Base-by-base conservation (phyloP, 2,329 filamentous ascomycete species). In the Thermoascus crustaceus region DNA sequence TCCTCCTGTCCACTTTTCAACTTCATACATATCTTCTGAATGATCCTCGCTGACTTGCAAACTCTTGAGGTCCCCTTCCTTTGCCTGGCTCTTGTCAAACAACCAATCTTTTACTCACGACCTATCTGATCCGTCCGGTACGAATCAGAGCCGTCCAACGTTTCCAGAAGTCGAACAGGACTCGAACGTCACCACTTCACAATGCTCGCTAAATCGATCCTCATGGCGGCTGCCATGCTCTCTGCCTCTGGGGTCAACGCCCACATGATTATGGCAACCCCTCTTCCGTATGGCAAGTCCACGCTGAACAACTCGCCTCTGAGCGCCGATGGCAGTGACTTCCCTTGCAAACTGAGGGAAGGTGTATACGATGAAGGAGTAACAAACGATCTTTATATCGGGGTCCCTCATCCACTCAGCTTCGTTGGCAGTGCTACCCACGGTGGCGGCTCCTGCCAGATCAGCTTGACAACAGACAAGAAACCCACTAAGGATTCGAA, bases 401-500 rank as follows among this genome's bases (percentile, higher is more conserved):
- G 85, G 3, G 72, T 74, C 4, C 44, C 58, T 0, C 75, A 82
- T 49, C 57, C 65, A 0, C 69, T 95, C 1, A 58, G 63, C 0
- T 85, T 94, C 60, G 64, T 64, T 0, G 88, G 87, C 22, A 66
- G 71, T 32, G 88, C 87, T 2, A 77, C 80, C 0, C 91, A 98
- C 48, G 88, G 88, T 11, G 91, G 91, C 35, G 91, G 91, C 0
- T 93, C 85, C 0, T 96, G 91, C 66, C 91, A 98, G 52, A 65
- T 96, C 38, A 82, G 81, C 6, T 67, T 98, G 49, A 91, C 88
- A 0, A 86, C 83, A 11, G 89, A 95, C 47, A 66, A 71, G 7
- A 64, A 71, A 8, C 79, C 87, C 1, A 79, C 75, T 17, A 75
- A 73, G 45, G 59, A 74, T 46, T 81, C 76, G 0, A 71, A 74